Base-by-base conservation (phyloP, 2,329 filamentous ascomycete genomes). In the Thermoascus crustaceus region DNA sequence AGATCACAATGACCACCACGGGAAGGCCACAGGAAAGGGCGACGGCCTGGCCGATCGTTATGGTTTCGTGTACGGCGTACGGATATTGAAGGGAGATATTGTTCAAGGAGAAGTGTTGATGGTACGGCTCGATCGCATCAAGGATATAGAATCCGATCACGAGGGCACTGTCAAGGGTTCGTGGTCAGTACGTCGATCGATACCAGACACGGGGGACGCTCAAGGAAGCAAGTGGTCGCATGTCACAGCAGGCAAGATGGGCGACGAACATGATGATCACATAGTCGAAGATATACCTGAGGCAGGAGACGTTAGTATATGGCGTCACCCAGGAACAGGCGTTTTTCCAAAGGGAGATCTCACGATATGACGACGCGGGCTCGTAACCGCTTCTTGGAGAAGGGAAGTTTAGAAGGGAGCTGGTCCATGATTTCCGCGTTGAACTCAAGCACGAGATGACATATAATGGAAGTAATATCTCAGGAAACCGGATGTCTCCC, bases 51-150 rank as follows among this genome's bases (percentile, higher is more conserved):
- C 49, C 41, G 37, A 75, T 71, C 4, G 73, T 63, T 10, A 78
- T 64, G 33, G 71, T 68, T 50, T 78, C 74, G 13, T 71, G 60
- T 4, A 60, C 61, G 43, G 74, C 73, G 47, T 69, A 76, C 4
- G 73, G 72, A 42, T 78, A 77, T 47, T 74, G 69, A 6, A 78
- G 61, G 34, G 69, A 72, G 44, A 68, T 71, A 48, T 78, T 76
- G 16, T 60, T 52, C 29, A 76, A 62, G 14, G 73, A 68, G 52
- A 77, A 78, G 41, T 64, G 71, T 48, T 76, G 74, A 49, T 75
- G 69, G 55, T 64, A 75, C 4, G 73, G 73, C 46, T 73, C 67
- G 33, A 66, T 47, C 38, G 65, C 63, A 49, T 76, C 72, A 42
- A 76, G 58, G 36, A 69, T 64, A 38, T 60, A 65, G 54, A 76